Evolutionary conservation across 2,329 filamentous ascomycete species (phyloP).

Genomic region (Fusarium ramigenum): DNA sequence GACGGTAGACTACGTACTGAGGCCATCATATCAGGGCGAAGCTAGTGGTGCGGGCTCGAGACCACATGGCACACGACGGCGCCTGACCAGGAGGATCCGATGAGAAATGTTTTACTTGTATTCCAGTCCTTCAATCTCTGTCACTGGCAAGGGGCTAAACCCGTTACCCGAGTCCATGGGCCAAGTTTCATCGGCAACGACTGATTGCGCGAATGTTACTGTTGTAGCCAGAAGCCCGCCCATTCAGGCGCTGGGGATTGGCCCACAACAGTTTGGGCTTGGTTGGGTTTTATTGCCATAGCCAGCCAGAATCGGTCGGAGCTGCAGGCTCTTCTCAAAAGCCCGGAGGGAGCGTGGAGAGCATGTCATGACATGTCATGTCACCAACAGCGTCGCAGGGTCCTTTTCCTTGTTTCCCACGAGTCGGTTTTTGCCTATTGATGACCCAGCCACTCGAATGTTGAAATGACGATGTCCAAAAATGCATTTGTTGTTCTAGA

Average conservation of each 20-base stretch:
- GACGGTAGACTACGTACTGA: not conserved
- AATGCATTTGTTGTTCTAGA: conserved; percentile 30
- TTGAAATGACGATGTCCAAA: not conserved
- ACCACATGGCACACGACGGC: conserved; percentile 23
- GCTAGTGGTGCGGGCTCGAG: conserved; percentile 16
- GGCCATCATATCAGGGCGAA: conserved; percentile 10
- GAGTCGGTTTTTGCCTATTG: not conserved
- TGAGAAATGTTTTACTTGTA: not conserved
- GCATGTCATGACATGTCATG: not conserved
- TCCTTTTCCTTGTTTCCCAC: not conserved
- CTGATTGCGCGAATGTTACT: not conserved
- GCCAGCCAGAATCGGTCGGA: not conserved
- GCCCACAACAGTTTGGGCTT: not conserved
- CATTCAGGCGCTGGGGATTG: not conserved
- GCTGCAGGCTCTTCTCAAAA: not conserved
- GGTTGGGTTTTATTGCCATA: not conserved
- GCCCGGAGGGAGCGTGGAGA: not conserved
- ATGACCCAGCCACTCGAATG: not conserved
- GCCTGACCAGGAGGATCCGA: conserved; percentile 4
- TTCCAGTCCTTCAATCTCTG: conserved; percentile 7
- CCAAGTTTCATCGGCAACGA: not conserved
- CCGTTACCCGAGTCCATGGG: not conserved
- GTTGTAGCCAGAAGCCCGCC: not conserved
- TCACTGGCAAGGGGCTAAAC: not conserved
- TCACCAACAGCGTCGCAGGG: conserved; percentile 1